These are phyloP conservation scores for Guadua angustifolia DNA, from an alignment of 176 grass and related monocot genomes.

Conservation along the genomic window DNA sequence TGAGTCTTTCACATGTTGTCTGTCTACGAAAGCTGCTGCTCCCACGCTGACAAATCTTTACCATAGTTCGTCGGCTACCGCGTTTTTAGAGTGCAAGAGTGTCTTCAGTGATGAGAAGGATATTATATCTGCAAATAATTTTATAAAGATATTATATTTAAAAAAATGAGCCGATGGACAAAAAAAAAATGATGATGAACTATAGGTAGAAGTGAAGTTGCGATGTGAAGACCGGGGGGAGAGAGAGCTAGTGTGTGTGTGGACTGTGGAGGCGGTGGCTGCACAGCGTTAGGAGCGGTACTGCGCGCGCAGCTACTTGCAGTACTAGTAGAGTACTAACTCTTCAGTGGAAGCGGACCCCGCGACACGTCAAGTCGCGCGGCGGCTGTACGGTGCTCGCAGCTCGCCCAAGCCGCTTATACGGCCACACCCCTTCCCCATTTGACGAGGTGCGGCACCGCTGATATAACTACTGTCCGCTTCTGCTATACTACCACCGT, in stretches of 20 bases:
- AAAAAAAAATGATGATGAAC: too few relatives aligned
- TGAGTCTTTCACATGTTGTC: too few relatives aligned
- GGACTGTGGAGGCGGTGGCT: not conserved
- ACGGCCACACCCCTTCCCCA: not conserved
- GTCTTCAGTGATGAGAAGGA: too few relatives aligned
- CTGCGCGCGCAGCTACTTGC: not conserved
- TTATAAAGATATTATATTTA: too few relatives aligned
- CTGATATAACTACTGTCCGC: not conserved
- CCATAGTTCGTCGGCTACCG: too few relatives aligned
- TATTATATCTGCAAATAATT: too few relatives aligned
- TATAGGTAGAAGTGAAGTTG: not conserved
- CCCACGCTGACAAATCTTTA: too few relatives aligned
- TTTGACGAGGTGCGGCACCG: slow-evolving; percentile 1
- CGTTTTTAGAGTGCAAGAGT: too few relatives aligned
- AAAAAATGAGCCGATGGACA: too few relatives aligned
- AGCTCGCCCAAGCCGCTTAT: not conserved
- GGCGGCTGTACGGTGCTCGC: slow-evolving; percentile 44
- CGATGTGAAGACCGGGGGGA: not conserved
- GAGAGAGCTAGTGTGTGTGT: too few relatives aligned
- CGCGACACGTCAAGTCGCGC: slow-evolving; percentile 46
- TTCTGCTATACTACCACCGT: not conserved
- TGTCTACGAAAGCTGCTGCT: too few relatives aligned
- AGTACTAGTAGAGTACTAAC: not conserved
- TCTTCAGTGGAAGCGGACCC: not conserved
- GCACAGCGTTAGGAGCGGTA: not conserved